Evolutionary conservation across 441 rosid species (phyloP), one percentile per base, ranked within the genome.

Genomic region (Croton setiger): DNA sequence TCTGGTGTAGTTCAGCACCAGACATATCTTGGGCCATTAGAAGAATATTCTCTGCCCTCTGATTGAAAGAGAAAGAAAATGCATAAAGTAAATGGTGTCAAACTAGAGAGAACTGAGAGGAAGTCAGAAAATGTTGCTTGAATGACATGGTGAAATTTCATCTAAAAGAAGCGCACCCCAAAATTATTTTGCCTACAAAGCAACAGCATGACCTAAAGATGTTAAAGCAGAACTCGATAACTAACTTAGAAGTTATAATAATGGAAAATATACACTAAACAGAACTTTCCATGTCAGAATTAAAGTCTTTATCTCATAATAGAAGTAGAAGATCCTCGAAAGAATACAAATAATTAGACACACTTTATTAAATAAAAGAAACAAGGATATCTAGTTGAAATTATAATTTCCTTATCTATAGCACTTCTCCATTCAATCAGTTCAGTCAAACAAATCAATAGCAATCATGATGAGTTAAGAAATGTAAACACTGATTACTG

Each of bases 1-100:
- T 85, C 63, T 76, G 85, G 67, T 83, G 85, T 73, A 83, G 73
- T 71, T 91, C 93, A 58, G 70, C 66, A 76, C 80, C 80, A 69
- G 91, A 82, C 75, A 33, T 66, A 69, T 82, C 88, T 75, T 83
- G 81, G 59, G 80, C 86, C 95, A 86, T 88, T 60, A 59, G 60
- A 10, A 54, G 48, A 21, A 37, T 67, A 57, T 27, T 66, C 31
- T 55, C 5, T 60, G 63, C 21, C 43, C 68, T 78, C 68, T 76
- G 61, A 72, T 52, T 53, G 72, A 52, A 79, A 68, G 12, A 55
- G 83, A 74, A 64, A 69, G 18, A 70, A 74, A 70, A 58, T 69
- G 35, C 41, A 27, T 14, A 31, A 63, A 70, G 63, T 35, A 57
- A 60, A 44, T 66, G 17, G 52, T 48, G 18, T 48, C 60, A 58